phyloP scores from a whole-genome alignment of 352 stramenopile genomes.

The Elongisporangium senticosum region DNA sequence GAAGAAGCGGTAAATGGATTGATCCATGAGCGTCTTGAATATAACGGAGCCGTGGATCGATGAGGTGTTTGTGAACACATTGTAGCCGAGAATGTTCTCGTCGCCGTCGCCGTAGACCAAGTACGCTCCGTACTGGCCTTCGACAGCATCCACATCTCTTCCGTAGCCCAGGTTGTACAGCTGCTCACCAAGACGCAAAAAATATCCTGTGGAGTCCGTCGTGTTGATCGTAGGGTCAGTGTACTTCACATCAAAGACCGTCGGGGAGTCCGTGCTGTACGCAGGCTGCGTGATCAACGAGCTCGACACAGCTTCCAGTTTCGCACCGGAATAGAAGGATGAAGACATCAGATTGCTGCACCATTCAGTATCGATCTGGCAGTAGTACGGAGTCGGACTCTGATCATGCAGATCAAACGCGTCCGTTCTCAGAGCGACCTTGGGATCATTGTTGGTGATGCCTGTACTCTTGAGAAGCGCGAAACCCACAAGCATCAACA shows the following conservation, averaged over 20 bases:
- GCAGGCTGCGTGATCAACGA: conserved; percentile 15
- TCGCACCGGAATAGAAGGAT: not conserved
- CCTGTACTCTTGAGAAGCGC: conserved; percentile 31
- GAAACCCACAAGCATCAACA: conserved; percentile 51
- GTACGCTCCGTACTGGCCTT: conserved; percentile 21
- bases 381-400: conserved; percentile 42
- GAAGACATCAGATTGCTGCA: conserved; percentile 7
- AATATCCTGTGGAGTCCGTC: not conserved
- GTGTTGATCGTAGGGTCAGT: not conserved
- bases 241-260: conserved; percentile 9
- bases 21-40: conserved; percentile 32
- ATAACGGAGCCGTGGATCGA: conserved; percentile 18
- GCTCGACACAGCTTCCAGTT: not conserved
- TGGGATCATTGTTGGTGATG: conserved; percentile 35
- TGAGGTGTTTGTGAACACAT: conserved; percentile 32
- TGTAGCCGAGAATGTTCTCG: conserved; percentile 18
- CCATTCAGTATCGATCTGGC: conserved; percentile 14
- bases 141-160: conserved; percentile 3
- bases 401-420: conserved; percentile 13
- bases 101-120: conserved; percentile 12
- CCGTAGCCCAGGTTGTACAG: conserved; percentile 48
- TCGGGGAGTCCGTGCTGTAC: conserved; percentile 34
- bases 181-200: conserved; percentile 24
- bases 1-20: conserved; percentile 13
- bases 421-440: conserved; percentile 21